Evolutionary conservation across 176 grass and related monocot genomes (phyloP).

Genomic region (Thalia dealbata): DNA sequence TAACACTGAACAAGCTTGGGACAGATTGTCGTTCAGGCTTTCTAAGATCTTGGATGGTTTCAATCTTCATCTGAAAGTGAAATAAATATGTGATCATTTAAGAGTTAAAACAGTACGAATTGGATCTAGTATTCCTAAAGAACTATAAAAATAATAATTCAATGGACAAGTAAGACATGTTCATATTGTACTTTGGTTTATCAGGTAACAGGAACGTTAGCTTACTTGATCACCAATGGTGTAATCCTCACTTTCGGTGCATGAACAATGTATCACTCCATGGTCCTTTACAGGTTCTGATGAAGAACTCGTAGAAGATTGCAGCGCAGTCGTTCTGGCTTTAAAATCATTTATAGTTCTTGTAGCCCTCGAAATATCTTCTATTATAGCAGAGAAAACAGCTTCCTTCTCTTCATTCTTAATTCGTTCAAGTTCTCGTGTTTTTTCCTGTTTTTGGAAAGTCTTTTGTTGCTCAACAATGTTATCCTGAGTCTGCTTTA

Average conservation of each 20-base stretch:
- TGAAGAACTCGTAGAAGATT: constrained; percentile 28
- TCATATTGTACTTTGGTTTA: constrained; percentile 43
- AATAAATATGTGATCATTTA: constrained; percentile 21
- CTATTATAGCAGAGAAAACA: constrained; percentile 39
- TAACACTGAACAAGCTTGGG: not conserved
- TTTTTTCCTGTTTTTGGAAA: constrained; percentile 27
- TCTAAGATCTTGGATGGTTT: constrained; percentile 8
- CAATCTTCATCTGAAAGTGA: constrained; percentile 29
- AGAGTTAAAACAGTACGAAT: not conserved
- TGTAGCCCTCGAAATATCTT: constrained; percentile 55
- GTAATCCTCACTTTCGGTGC: constrained; percentile 31
- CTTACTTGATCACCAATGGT: constrained; percentile 61
- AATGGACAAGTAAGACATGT: constrained; percentile 38
- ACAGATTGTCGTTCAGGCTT: constrained; percentile 13
- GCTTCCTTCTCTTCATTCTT: constrained; percentile 44
- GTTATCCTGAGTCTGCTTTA: constrained; percentile 38
- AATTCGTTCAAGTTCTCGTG: constrained; percentile 22
- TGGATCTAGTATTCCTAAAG: not conserved
- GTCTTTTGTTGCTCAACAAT: constrained; percentile 34
- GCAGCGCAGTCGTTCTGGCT: constrained; percentile 25
- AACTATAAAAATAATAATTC: constrained; percentile 17
- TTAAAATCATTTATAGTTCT: constrained; percentile 37
- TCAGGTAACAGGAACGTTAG: constrained; percentile 64
- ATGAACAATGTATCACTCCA: not conserved
- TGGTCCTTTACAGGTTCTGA: constrained; percentile 9